Evolutionary conservation across 129 eudicot genomes (phyloP).

Genomic region (Centrapalus pauciflorus): DNA sequence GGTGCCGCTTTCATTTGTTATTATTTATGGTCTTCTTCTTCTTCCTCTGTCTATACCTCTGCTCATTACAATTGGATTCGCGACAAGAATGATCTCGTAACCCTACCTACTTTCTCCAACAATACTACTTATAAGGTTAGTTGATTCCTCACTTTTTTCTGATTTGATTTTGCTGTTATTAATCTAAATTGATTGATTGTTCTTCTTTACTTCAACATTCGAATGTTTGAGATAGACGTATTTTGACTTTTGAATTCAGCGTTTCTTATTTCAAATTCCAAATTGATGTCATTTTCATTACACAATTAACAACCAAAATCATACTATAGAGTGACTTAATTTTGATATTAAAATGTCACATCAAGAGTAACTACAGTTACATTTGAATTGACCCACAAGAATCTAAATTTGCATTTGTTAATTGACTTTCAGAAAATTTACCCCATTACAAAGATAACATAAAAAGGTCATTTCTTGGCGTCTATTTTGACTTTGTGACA

Average conservation of each 20-base stretch:
- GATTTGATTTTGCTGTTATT: not conserved
- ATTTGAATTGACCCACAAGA: not conserved
- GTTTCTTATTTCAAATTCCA: not conserved
- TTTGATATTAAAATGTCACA: not conserved
- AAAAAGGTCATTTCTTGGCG: too few species aligned
- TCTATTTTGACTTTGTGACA: too few species aligned
- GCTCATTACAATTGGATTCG: constrained; percentile 31
- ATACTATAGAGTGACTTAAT: not conserved
- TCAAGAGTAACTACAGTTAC: not conserved
- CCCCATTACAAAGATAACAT: too few species aligned
- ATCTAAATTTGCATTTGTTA: not conserved
- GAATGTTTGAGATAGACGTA: too few species aligned
- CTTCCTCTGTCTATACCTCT: constrained; percentile 18
- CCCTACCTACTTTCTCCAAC: constrained; percentile 18
- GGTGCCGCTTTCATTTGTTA: constrained; percentile 29
- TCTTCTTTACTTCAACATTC: not conserved
- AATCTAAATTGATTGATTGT: not conserved
- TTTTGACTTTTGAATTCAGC: constrained; percentile 12
- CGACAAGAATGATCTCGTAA: constrained; percentile 22
- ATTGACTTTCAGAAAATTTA: too few species aligned
- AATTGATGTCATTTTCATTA: not conserved
- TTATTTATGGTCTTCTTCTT: constrained; percentile 41
- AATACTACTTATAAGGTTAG: constrained; percentile 26
- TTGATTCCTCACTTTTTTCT: not conserved
- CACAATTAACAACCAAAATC: not conserved